Evolutionary conservation across 73 alveolate species (phyloP), one percentile per base, ranked within the genome.

Genomic region (Durusdinium trenchii): DNA sequence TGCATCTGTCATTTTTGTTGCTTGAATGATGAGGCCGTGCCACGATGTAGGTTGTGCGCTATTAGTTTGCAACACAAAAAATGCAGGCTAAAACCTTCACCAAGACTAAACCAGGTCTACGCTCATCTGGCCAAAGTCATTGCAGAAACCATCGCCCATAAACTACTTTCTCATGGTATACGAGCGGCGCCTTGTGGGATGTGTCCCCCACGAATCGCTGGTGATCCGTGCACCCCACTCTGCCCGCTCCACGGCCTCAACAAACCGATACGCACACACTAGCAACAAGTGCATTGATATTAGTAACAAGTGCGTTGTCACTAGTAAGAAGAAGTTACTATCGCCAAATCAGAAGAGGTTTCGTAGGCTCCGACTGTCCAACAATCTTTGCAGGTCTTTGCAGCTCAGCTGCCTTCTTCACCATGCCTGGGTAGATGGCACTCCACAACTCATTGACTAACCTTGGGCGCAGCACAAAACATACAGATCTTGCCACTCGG

Each of bases 181-280:
- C 40, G 32, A 38, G 14, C 45, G 84, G 1, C 30, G 64, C 96
- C 96, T 64, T 10, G 97, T 91, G 67, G 97, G 97, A 69, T 91
- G 97, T 2, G 97, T 91, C 42, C 97, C 97, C 97, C 97, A 91
- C n/a, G 78, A 47, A 20, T 91, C 97, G 57, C 97, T 91, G 69
- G 97, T 91, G 97, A 91, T 91, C 40, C 61, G 71, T 0, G 97
- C 97, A 7, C 97, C 97, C 97, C 97, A 91, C 60, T 48, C 64
- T 9, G 97, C 97, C 1, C 97, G 97, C 45, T 40, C 78, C 18
- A 91, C 97, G 51, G 96, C 96, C 96, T 89, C 36, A 42, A 46
- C 51, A 36, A 38, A 16, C 73, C 38, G 45, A 20, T 12, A 23
- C 69, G n/a, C n/a, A n/a, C n/a, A 32, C 35, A 62, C 40, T 4